These are phyloP conservation scores for Phytophthora syringae DNA, from an alignment of 352 stramenopile genomes.

Conservation along the genomic window DNA sequence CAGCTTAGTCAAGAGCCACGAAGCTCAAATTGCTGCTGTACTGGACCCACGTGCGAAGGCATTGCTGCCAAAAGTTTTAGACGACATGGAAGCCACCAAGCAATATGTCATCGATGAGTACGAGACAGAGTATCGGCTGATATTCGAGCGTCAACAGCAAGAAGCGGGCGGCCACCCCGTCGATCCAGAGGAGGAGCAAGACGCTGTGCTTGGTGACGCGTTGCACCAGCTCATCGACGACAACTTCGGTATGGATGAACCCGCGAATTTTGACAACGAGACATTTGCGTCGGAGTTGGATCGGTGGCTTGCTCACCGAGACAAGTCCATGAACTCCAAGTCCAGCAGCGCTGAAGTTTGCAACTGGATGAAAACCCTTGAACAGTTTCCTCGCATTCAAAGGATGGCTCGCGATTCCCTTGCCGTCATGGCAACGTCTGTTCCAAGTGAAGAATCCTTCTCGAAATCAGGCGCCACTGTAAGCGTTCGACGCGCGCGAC, in stretches of 20 bases:
- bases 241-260: too few species aligned
- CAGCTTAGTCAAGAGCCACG: conserved; percentile 1
- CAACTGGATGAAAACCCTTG: conserved; percentile 8
- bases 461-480: too few species aligned
- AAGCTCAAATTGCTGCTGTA: conserved; percentile 19
- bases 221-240: too few species aligned
- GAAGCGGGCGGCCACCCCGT: neutral
- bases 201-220: neutral
- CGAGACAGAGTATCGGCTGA: neutral
- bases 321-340: too few species aligned
- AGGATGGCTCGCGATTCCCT: conserved; percentile 23
- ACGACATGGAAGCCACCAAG: conserved; percentile 6
- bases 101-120: conserved; percentile 3
- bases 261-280: too few species aligned
- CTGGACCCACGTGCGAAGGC: conserved; percentile 19
- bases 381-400: conserved; percentile 19
- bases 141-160: conserved; percentile 2
- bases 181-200: conserved; percentile 11
- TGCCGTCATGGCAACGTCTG: conserved; percentile 25
- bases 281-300: too few species aligned
- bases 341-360: conserved; percentile 24
- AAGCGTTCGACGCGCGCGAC: too few species aligned
- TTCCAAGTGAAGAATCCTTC: too few species aligned
- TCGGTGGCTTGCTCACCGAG: too few species aligned
- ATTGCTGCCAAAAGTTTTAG: neutral